Percentiles rank a stretch among this genome's conserved stretches.
phyloP scores from a whole-genome alignment of 1,284 basidiomycete genomes.

The Marasmius fiardii region DNA sequence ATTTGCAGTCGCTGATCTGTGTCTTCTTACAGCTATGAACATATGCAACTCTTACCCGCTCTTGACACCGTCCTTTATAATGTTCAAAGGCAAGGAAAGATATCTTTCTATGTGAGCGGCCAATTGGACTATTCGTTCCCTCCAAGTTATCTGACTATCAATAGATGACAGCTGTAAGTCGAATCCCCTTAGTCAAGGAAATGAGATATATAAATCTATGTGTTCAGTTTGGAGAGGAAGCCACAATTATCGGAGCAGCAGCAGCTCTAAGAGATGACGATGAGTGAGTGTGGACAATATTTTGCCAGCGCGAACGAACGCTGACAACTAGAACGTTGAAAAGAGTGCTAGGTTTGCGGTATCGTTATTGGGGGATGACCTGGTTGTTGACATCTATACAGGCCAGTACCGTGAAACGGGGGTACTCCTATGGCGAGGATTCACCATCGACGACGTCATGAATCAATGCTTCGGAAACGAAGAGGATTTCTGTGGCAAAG shows the following conservation, averaged over 20 bases:
- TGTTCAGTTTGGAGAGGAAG: slow-evolving; percentile 84
- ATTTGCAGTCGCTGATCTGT: background rate
- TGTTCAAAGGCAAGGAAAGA: slow-evolving; percentile 90
- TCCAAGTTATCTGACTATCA: slow-evolving; percentile 13
- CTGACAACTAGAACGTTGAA: background rate
- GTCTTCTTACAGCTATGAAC: slow-evolving; percentile 54
- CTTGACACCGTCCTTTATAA: slow-evolving; percentile 90
- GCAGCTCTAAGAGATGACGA: slow-evolving; percentile 82
- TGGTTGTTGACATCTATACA: slow-evolving; percentile 22
- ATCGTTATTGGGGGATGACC: background rate
- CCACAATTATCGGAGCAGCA: slow-evolving; percentile 86
- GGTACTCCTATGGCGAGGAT: slow-evolving; percentile 86
- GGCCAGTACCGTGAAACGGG: slow-evolving; percentile 90
- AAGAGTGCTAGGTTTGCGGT: slow-evolving; percentile 54
- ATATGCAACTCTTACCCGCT: slow-evolving; percentile 82
- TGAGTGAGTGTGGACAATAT: slow-evolving; percentile 57
- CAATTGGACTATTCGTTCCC: slow-evolving; percentile 6
- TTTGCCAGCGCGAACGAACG: slow-evolving; percentile 3
- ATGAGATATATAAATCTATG: slow-evolving; percentile 11
- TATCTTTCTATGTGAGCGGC: slow-evolving; percentile 83
- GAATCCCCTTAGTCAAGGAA: background rate
- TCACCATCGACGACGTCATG: slow-evolving; percentile 72
- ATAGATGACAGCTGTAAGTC: slow-evolving; percentile 74
- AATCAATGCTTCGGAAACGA: slow-evolving; percentile 87
- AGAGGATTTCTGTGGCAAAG: slow-evolving; percentile 81